Base-by-base conservation (phyloP, 352 stramenopile species). In the Aphanomyces cochlioides region DNA sequence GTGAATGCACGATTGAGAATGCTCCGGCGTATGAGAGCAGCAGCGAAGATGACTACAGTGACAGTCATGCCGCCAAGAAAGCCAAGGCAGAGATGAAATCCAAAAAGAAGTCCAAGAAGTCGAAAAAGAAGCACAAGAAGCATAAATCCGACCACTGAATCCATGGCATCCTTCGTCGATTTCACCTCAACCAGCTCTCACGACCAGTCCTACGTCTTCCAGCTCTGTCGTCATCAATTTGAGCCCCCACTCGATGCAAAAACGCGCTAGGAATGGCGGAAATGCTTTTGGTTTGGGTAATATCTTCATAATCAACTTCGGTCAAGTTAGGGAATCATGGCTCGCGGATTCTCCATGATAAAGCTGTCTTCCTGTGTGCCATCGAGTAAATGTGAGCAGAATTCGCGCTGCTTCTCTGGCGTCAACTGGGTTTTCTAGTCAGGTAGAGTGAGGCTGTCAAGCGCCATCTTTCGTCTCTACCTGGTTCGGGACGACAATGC, bases 351-450 rank as follows among this genome's bases (percentile, higher is more conserved):
- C 6, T 37, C 39, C 13, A 67, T 56, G 59, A 48, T 38, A 37
- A 67, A 67, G 41, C 59, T 67, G 13, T 67, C 59, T 41, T 67
- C 59, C 41, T 36, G 39, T 28, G 41, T 53, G 39, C 59, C 59
- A n/a, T 67, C 59, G 5, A 67, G 41, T 19, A 67, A 50, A 36
- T 67, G 38, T 38, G 41, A 41, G 21, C 41, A 50, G 34, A 67
- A 67, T 40, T 67, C 59, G 43, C 39, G 38, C 59, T 67, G 39
- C 21, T 67, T 67, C 5, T 67, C 59, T 3, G 59, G 59, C 41
- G 59, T 67, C 8, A 67, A 40, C 21, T 53, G 8, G 4, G 43
- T 50, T 37, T 48, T 67, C 41, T 67, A 28, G 28, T 53, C 13
- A 19, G n/a, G n/a, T n/a, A n/a, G n/a, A 34, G 8, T 13, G 8